phyloP scores from a whole-genome alignment of 2,329 filamentous ascomycete genomes.

The Ophiobolus disseminans region DNA sequence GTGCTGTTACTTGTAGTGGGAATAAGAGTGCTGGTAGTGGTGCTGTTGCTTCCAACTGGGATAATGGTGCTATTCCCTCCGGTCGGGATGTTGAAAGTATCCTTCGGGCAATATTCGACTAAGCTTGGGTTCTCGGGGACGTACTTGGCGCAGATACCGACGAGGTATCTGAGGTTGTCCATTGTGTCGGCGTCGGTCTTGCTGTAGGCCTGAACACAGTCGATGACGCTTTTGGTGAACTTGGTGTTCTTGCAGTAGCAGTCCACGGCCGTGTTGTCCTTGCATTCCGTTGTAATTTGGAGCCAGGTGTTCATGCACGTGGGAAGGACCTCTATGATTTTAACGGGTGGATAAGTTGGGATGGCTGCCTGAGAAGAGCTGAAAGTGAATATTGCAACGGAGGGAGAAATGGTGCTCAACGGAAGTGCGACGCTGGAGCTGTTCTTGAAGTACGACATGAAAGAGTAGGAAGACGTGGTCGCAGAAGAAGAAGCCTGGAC shows the following conservation, averaged over 20 bases:
- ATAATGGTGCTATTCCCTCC: conserved; percentile 25
- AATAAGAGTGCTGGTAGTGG: conserved; percentile 22
- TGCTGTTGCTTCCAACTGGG: conserved; percentile 14
- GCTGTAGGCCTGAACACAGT: conserved; percentile 81
- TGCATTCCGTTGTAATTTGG: conserved; percentile 70
- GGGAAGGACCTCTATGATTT: conserved; percentile 68
- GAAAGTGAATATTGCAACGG: too few species aligned
- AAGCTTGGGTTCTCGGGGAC: conserved; percentile 82
- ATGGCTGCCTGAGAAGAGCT: too few species aligned
- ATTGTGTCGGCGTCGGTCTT: conserved; percentile 67
- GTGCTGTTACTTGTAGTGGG: too few species aligned
- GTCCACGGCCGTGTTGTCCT: conserved; percentile 78
- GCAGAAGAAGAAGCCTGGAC: too few species aligned
- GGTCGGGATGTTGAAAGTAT: conserved; percentile 52
- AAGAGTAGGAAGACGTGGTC: too few species aligned
- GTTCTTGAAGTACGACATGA: too few species aligned
- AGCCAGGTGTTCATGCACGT: conserved; percentile 94
- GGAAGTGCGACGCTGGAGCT: too few species aligned
- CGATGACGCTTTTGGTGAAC: conserved; percentile 80
- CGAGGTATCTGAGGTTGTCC: conserved; percentile 80
- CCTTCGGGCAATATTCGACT: conserved; percentile 73
- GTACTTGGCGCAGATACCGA: conserved; percentile 85
- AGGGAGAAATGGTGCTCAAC: too few species aligned
- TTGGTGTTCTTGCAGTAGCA: conserved; percentile 87
- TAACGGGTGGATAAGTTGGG: conserved; percentile 58